Base-by-base conservation (phyloP, 805 yeast genomes). In the Isabelozyma pseudorhagii region DNA sequence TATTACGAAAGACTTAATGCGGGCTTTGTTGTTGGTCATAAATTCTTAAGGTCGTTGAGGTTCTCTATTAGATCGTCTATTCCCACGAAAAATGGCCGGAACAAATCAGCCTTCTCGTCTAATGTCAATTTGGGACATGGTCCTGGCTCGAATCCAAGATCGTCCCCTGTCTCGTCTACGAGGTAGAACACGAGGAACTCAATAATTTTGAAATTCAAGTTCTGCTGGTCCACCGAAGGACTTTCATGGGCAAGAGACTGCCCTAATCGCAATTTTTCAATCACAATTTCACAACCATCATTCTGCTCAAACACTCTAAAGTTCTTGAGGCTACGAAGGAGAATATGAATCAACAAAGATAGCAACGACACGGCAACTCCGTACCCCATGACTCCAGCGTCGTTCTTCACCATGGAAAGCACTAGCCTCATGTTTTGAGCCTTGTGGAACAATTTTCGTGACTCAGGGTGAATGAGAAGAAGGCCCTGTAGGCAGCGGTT, bases 121-220 rank as follows among this genome's bases (percentile, higher is more conserved):
- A 5, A 44, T 46, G 13, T 42, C n/a, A 25, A 9, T 17, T 8
- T 14, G 9, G 4, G 48, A 34, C n/a, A 46, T 48, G 17, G 34
- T 48, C 36, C 36, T 3, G 49, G 43, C 2, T 46, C 48, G 2
- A 38, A 66, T 13, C 36, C 36, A 9, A 13, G 5, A 31, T 31
- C 36, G 10, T 31, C 36, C 2, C 36, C 36, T 5, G 36, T 31
- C 62, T 85, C 93, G 10, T 89, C 90, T 8, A 81, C 74, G 48
- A 87, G 65, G 58, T 87, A 86, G 60, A 85, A 84, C 48, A 86
- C 79, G 46, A 87, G 67, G 61, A 86, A 87, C 66, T 87, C 92
- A 45, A 87, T 73, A 10, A 83, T 76, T 55, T 83, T 81, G 54
- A 84, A 79, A 56, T 84, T 83, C 11, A 85, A 77, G 34, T 75